These are phyloP conservation scores for Solanum arcanum DNA, from an alignment of 257 asterid species.

Conservation along the genomic window DNA sequence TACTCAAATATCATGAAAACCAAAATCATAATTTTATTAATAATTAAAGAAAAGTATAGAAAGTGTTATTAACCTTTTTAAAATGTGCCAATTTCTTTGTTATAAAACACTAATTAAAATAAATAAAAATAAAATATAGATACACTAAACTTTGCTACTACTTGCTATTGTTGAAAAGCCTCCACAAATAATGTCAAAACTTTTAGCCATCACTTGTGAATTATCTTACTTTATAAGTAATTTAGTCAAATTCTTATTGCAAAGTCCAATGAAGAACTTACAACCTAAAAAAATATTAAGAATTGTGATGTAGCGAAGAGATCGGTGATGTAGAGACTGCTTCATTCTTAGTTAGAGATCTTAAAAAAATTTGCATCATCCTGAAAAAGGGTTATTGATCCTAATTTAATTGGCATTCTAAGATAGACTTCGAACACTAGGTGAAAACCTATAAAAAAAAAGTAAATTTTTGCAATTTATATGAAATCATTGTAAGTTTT, in stretches of 20 bases:
- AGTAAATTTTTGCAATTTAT: background rate
- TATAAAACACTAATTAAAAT: background rate
- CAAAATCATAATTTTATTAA: background rate
- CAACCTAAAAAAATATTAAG: background rate
- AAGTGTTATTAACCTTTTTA: background rate
- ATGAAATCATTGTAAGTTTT: background rate
- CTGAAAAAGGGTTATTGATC: background rate
- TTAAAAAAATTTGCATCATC: rapidly evolving
- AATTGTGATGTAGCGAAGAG: rapidly evolving
- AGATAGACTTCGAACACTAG: background rate
- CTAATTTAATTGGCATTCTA: rapidly evolving
- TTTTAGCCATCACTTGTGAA: background rate
- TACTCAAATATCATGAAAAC: background rate
- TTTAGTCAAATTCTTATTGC: background rate
- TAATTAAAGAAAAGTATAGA: background rate
- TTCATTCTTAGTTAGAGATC: rapidly evolving
- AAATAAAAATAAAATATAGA: background rate
- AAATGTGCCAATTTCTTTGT: background rate
- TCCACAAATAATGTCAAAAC: background rate
- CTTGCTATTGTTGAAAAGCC: background rate
- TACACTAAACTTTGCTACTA: background rate
- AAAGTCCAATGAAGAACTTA: background rate
- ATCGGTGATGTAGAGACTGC: rapidly evolving
- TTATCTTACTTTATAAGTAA: background rate
- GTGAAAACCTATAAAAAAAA: background rate